Conservation (phyloP, 305 asterid species). For the Ruellia speciosa region DNA sequence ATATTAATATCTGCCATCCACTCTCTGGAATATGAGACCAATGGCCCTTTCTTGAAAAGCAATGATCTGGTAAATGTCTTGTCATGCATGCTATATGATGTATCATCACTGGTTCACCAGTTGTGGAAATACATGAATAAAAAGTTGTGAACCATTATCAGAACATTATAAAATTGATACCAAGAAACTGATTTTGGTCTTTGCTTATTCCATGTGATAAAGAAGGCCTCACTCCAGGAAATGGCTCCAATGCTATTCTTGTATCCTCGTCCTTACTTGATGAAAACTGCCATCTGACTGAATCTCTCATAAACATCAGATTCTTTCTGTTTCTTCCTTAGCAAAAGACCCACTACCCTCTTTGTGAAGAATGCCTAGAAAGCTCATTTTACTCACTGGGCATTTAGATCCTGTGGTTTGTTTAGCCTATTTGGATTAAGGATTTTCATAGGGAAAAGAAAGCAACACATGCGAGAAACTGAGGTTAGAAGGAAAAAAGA, state of each 20-base stretch:
- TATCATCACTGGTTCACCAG: no score
- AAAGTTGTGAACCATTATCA: background rate
- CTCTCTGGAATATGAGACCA: background rate
- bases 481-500: no score
- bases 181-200: background rate
- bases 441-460: no score
- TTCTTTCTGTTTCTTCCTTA: background rate
- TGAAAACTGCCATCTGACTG: background rate
- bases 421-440: no score
- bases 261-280: background rate
- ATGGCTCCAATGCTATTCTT: background rate
- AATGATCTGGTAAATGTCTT: background rate
- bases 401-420: no score
- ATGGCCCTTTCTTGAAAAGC: slow-evolving; percentile 2
- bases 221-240: background rate
- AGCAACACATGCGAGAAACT: no score
- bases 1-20: slow-evolving; percentile 8
- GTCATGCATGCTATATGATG: background rate
- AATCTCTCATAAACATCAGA: no score
- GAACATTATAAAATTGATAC: background rate
- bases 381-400: no score
- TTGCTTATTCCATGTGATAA: background rate
- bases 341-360: background rate
- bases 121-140: background rate
- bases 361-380: no score